Evolutionary conservation across 2,329 filamentous ascomycete species (phyloP).

Genomic region (Apiospora sp.): DNA sequence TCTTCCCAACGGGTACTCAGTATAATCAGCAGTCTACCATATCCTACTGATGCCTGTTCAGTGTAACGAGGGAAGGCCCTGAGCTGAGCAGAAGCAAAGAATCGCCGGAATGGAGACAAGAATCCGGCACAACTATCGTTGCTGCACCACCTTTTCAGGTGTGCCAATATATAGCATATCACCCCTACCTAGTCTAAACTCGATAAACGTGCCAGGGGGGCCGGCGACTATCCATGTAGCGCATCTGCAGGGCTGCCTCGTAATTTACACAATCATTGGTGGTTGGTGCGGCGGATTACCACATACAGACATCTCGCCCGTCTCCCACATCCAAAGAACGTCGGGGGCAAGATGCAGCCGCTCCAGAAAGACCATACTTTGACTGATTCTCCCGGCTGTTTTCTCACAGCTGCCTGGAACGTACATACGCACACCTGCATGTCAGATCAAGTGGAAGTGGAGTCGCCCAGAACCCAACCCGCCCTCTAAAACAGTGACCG

Average conservation of each 20-base stretch:
- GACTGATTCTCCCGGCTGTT: neutral
- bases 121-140: neutral
- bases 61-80: too few relatives aligned
- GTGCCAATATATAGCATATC: constrained; percentile 15
- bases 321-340: neutral
- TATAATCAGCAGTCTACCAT: neutral
- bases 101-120: neutral
- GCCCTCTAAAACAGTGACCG: neutral
- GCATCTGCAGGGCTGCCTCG: constrained; percentile 34
- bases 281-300: constrained; percentile 31
- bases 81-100: neutral
- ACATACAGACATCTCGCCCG: constrained; percentile 14
- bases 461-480: neutral
- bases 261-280: constrained; percentile 30
- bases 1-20: neutral
- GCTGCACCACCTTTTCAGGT: constrained; percentile 17
- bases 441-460: constrained; percentile 17
- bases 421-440: neutral
- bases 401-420: neutral
- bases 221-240: constrained; percentile 14
- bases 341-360: constrained; percentile 1
- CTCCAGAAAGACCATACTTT: neutral
- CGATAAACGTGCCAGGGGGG: constrained; percentile 21
- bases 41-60: neutral
- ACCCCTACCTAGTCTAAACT: neutral